Percentiles rank a stretch among this genome's conserved stretches.
Conservation (phyloP, 768 basidiomycete genomes). For the Clathrus columnatus region DNA sequence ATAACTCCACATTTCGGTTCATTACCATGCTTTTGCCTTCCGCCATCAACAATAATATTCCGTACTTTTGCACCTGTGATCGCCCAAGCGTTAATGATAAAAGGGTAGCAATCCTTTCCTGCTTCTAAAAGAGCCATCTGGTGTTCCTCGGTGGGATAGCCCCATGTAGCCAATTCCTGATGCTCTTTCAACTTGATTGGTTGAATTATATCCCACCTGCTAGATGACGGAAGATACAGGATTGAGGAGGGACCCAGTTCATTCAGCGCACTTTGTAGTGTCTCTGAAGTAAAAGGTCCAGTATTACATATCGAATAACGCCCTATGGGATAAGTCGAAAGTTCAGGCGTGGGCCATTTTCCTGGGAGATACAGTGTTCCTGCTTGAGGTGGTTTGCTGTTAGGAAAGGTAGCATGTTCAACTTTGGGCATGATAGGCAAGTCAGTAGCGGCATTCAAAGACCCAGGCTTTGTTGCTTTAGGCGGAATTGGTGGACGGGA, state of each 20-base stretch:
- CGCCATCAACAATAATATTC: conserved; percentile 17
- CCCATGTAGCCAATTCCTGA: conserved; percentile 18
- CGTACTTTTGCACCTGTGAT: conserved; percentile 14
- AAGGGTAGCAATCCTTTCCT: conserved; percentile 9
- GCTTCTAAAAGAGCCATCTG: conserved; percentile 18
- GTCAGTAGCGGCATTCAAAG: background rate
- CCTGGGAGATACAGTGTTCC: conserved; percentile 12
- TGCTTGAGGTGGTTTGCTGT: background rate
- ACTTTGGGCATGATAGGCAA: background rate
- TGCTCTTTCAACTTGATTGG: conserved; percentile 13
- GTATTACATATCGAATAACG: background rate
- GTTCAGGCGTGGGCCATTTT: conserved; percentile 13
- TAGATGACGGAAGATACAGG: conserved; percentile 15
- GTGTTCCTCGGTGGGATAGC: conserved; percentile 15
- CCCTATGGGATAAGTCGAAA: conserved; percentile 5
- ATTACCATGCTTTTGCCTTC: conserved; percentile 16
- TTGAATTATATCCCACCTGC: conserved; percentile 12
- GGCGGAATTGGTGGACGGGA: background rate
- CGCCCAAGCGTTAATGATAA: conserved; percentile 11
- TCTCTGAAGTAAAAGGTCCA: conserved; percentile 10
- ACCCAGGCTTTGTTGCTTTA: background rate
- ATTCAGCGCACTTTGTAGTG: conserved; percentile 17
- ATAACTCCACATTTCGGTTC: conserved; percentile 15
- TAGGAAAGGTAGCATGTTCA: background rate
- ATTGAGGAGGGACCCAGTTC: conserved; percentile 15